phyloP scores from a whole-genome alignment of 2,329 filamentous ascomycete species.

The Cladophialophora chaetospira region DNA sequence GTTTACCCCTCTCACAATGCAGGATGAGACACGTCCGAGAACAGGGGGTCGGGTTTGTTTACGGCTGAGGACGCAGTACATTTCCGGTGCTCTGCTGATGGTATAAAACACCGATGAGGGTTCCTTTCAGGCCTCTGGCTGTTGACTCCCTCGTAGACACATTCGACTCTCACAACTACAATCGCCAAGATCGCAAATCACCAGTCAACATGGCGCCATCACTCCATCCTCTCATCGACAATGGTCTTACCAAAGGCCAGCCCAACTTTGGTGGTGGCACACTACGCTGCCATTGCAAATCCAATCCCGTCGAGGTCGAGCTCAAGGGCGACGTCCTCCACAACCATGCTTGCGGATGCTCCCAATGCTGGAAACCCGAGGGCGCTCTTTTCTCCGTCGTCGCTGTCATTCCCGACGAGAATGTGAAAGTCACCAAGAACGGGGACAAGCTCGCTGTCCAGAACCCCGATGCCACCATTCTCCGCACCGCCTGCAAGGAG shows the following conservation, averaged over 20 bases:
- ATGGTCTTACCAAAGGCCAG: slow-evolving; percentile 60
- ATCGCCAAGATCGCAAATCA: not conserved
- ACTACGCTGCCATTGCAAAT: slow-evolving; percentile 62
- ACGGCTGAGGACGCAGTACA: not conserved
- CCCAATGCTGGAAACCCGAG: slow-evolving; percentile 70
- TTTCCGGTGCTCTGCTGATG: not conserved
- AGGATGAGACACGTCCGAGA: not conserved
- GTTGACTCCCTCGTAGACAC: not conserved
- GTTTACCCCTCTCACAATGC: slow-evolving; percentile 11
- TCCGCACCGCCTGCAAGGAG: slow-evolving; percentile 61
- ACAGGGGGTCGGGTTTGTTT: not conserved
- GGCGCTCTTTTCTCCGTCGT: slow-evolving; percentile 67
- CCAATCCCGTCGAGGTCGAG: slow-evolving; percentile 59
- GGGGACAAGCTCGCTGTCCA: slow-evolving; percentile 59
- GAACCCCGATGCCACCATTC: slow-evolving; percentile 60
- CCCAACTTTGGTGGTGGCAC: slow-evolving; percentile 61
- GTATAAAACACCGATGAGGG: not conserved
- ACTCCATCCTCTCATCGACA: slow-evolving; percentile 65
- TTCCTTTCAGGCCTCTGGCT: not conserved
- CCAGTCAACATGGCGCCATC: slow-evolving; percentile 39
- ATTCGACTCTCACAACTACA: not conserved
- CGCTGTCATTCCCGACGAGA: slow-evolving; percentile 60
- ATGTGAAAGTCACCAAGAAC: slow-evolving; percentile 61
- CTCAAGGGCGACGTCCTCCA: slow-evolving; percentile 62
- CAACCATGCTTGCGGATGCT: slow-evolving; percentile 73